Percentiles rank a stretch among this genome's conserved stretches.
Evolutionary conservation across 495 filamentous ascomycete species (phyloP).

Genomic region (Penicillium canescens): DNA sequence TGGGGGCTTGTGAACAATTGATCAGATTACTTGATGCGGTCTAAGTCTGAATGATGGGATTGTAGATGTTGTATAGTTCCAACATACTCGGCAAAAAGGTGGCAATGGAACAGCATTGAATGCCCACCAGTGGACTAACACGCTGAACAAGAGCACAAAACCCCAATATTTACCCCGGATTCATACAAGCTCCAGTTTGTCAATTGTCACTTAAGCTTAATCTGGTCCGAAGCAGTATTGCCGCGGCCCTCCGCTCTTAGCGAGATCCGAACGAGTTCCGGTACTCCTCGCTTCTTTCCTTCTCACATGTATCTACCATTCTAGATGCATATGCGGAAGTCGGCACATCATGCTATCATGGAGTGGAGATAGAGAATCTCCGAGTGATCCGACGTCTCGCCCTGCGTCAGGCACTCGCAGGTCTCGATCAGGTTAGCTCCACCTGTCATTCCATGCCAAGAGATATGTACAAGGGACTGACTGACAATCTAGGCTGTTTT

Average conservation of each 20-base stretch:
- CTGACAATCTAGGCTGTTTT: slow-evolving; percentile 14
- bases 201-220: background rate
- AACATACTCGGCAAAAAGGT: no score
- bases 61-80: no score
- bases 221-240: slow-evolving; percentile 4
- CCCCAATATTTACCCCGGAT: no score
- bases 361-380: slow-evolving; percentile 12
- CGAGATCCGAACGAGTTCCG: slow-evolving; percentile 22
- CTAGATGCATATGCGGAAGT: background rate
- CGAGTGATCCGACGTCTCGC: background rate
- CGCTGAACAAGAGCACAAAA: no score
- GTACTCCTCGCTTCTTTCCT: slow-evolving; percentile 3
- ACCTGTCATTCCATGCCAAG: slow-evolving; percentile 4
- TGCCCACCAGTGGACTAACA: no score
- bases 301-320: background rate
- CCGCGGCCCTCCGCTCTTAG: slow-evolving; percentile 11
- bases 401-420: slow-evolving; percentile 4
- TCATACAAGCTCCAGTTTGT: no score
- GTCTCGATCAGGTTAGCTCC: slow-evolving; percentile 20
- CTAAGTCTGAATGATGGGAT: no score
- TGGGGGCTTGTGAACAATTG: no score
- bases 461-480: background rate
- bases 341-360: slow-evolving; percentile 12
- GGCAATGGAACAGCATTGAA: no score
- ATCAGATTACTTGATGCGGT: no score